Conservation (phyloP, 345 rosid species). For the Cardamine chenopodiifolia region DNA sequence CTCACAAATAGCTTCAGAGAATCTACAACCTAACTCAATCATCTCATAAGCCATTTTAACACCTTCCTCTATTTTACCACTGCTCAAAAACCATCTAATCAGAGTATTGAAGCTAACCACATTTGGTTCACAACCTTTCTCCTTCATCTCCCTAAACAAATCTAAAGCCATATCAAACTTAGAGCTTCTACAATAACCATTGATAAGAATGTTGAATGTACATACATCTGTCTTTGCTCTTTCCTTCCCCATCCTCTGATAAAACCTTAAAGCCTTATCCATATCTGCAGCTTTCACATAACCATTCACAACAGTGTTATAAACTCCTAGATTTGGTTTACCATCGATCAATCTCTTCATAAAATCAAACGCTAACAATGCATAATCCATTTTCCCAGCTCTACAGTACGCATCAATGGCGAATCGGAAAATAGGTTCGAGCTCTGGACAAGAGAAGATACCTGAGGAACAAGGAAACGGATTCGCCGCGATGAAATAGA, state of each 20-base stretch:
- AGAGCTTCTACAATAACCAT: conserved; percentile 60
- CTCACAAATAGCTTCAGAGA: conserved; percentile 78
- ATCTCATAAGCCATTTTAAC: conserved; percentile 79
- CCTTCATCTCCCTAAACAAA: conserved; percentile 78
- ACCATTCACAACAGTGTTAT: conserved; percentile 72
- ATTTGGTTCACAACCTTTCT: conserved; percentile 71
- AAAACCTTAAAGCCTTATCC: conserved; percentile 55
- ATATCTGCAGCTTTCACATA: conserved; percentile 57
- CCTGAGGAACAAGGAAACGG: conserved; percentile 87
- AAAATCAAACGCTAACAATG: conserved; percentile 55
- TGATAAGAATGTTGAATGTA: conserved; percentile 74
- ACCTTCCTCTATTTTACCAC: conserved; percentile 64
- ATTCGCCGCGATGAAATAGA: conserved; percentile 58
- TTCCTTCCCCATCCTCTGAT: conserved; percentile 63
- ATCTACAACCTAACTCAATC: conserved; percentile 61
- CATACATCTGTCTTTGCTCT: conserved; percentile 71
- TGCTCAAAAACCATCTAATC: conserved; percentile 70
- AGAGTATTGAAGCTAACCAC: conserved; percentile 83
- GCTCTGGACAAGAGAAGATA: conserved; percentile 81
- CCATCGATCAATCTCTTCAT: conserved; percentile 82
- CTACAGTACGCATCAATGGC: conserved; percentile 59
- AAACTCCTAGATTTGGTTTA: conserved; percentile 54
- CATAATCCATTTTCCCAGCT: conserved; percentile 62
- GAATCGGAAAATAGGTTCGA: conserved; percentile 62
- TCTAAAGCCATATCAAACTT: conserved; percentile 61